These are phyloP conservation scores for Blepharisma undulans DNA, from an alignment of 169 alveolate species.

Conservation along the genomic window DNA sequence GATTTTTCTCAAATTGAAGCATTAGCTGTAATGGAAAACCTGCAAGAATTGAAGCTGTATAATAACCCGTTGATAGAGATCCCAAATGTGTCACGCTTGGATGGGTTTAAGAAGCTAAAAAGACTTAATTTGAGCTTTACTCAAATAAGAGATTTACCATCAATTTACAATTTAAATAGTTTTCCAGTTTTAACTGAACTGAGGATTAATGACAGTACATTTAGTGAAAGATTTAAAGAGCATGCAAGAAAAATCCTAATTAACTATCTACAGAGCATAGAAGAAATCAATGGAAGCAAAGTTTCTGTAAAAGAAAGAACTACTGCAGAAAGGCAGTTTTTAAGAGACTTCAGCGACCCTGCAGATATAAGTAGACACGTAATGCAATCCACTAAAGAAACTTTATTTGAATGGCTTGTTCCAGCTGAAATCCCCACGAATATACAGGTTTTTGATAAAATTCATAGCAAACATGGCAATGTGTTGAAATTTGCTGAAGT, in stretches of 20 bases:
- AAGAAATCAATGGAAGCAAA: conserved; percentile 27
- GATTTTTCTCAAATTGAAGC: neutral
- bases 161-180: neutral
- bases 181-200: conserved; percentile 25
- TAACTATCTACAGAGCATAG: neutral
- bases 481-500: conserved; percentile 37
- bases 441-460: neutral
- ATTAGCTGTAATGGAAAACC: conserved; percentile 1
- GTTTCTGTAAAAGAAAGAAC: conserved; percentile 26
- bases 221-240: neutral
- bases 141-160: neutral
- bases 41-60: conserved; percentile 12
- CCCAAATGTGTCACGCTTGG: neutral
- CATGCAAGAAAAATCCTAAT: conserved; percentile 3
- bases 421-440: conserved; percentile 1
- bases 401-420: neutral
- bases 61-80: neutral
- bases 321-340: conserved; percentile 18
- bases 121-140: conserved; percentile 19
- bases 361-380: neutral
- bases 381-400: neutral
- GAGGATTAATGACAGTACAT: conserved; percentile 1
- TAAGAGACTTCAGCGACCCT: conserved; percentile 39
- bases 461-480: neutral
- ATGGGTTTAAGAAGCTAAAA: conserved; percentile 17